Base-by-base conservation (phyloP, 495 filamentous ascomycete species). In the Sabuloglossum arenarium region DNA sequence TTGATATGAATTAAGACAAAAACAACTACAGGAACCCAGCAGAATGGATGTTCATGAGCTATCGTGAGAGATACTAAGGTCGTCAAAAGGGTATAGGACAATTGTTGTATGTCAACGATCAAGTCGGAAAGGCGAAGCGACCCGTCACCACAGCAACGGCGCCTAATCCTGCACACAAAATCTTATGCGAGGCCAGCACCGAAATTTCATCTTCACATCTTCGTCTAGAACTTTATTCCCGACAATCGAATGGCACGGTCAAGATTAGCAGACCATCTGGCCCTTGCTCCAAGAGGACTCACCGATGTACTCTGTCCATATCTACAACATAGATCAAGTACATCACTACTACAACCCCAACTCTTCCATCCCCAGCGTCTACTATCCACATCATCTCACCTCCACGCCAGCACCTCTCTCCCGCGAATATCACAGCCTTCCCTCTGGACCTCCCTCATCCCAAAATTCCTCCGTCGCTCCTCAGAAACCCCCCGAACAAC, bases 361-460 rank as follows among this genome's bases (percentile, higher is more conserved):
- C 52, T 23, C 28, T n/a, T 54, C 28, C 16, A 23, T 24, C 53
- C 9, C 8, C 30, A 2, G 21, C 37, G 25, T 14, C 28, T 32
- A 3, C 14, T 31, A 21, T 54, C 25, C 24, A 51, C 9, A 3
- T 37, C 19, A 23, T 55, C 53, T n/a, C 53, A 55, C 31, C 31
- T 37, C 24, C 30, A 37, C 53, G 6, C 25, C 19, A 32, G 24
- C 23, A 32, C 16, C 4, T 55, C 53, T 57, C 63, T 78, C 24
- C 81, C 80, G 29, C 78, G 74, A 57, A 68, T 88, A 59, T 71
- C 73, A 21, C 77, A 85, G 57, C 64, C 75, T 6, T 79, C 79
- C 2, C 74, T 88, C 67, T 93, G 86, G 86, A 71, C 70, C 43
- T 76, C 75, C 3, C 66, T 91, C 57, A 72, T 91, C 57, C 78